phyloP scores from a whole-genome alignment of 306 rosid genomes.

The Vicia villosa region DNA sequence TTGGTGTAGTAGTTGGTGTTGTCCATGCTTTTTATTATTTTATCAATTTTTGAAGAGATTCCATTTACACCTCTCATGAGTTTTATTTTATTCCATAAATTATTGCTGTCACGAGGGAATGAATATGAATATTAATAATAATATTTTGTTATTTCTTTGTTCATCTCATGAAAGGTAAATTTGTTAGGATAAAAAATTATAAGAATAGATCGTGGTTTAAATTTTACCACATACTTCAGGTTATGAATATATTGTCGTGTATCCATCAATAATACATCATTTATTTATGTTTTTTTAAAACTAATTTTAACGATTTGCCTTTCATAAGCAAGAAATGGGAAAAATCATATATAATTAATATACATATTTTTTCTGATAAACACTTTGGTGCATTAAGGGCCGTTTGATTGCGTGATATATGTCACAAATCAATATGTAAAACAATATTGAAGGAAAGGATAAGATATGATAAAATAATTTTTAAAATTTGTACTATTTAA shows the following conservation, averaged over 20 bases:
- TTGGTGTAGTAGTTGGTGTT: background rate
- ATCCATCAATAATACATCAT: background rate
- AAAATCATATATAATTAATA: no score
- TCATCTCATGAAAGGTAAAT: slow-evolving; percentile 9
- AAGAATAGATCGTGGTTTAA: background rate
- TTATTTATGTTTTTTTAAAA: background rate
- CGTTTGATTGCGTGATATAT: no score
- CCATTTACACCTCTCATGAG: background rate
- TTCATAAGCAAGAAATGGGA: background rate
- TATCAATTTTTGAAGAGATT: slow-evolving; percentile 3
- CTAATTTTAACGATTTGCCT: background rate
- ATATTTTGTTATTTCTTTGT: background rate
- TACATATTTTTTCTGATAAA: no score
- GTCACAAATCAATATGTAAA: no score
- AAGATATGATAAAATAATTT: no score
- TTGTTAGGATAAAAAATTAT: background rate
- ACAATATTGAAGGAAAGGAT: no score
- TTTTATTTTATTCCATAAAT: background rate
- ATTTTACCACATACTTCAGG: background rate
- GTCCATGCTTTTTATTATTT: background rate
- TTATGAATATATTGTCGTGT: background rate
- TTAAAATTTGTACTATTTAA: no score
- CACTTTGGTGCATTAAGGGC: no score
- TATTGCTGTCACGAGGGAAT: slow-evolving; percentile 9
- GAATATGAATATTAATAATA: background rate